These are phyloP conservation scores for Verticillium longisporum DNA, from an alignment of 2,329 filamentous ascomycete species.

Conservation along the genomic window DNA sequence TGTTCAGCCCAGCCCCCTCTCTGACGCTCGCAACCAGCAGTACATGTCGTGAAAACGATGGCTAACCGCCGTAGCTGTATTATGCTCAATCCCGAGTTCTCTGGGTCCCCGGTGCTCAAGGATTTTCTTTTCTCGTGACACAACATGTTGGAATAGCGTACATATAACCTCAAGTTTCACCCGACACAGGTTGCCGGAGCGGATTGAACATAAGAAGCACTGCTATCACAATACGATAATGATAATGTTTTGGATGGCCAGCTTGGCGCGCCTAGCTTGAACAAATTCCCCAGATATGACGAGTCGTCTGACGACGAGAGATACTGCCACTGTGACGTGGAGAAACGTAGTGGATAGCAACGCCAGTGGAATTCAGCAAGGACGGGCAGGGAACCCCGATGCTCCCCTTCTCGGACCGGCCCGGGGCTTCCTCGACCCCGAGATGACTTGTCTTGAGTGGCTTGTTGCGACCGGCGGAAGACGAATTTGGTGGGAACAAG, in stretches of 20 bases:
- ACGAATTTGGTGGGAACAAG: background rate
- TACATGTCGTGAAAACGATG: constrained; percentile 4
- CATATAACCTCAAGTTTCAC: background rate
- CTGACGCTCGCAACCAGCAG: background rate
- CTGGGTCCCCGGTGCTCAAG: constrained; percentile 79
- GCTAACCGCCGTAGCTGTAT: constrained; percentile 59
- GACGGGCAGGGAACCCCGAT: background rate
- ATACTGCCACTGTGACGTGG: background rate
- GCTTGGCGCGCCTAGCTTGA: background rate
- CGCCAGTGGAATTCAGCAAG: background rate
- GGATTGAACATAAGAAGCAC: background rate
- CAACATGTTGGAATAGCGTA: background rate
- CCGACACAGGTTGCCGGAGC: background rate
- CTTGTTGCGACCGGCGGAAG: background rate
- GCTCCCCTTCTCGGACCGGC: background rate
- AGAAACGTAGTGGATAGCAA: background rate
- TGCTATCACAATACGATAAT: constrained; percentile 3
- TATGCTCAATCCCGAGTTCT: constrained; percentile 87
- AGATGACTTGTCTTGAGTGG: background rate
- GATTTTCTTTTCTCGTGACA: constrained; percentile 71
- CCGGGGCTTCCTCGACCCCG: background rate
- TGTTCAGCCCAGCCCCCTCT: constrained; percentile 21
- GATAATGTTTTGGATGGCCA: constrained; percentile 5
- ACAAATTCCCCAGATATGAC: background rate
- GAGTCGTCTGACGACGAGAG: background rate